Evolutionary conservation across 164 flowering plant species (phyloP).

Genomic region (Sedum album): DNA sequence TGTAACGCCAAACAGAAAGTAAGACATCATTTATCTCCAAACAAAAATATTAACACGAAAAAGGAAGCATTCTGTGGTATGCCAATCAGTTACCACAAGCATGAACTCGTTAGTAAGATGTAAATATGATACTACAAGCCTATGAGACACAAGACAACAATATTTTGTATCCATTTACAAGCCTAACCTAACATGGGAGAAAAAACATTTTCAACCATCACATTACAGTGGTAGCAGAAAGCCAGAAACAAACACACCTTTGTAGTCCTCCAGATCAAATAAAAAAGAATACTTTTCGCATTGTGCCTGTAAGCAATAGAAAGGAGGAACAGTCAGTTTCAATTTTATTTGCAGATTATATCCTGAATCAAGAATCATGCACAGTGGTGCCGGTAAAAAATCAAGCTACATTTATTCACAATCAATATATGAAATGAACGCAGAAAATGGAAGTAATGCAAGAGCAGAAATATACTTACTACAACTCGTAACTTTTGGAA

Average conservation of each 20-base stretch:
- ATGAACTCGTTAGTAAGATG: not conserved
- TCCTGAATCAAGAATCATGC: not conserved
- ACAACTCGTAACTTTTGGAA: not conserved
- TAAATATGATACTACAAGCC: not conserved
- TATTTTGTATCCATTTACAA: not conserved
- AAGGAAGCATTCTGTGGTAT: not conserved
- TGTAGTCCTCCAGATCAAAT: constrained; percentile 88
- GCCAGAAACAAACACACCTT: constrained; percentile 39
- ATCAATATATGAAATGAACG: not conserved
- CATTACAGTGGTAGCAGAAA: not conserved
- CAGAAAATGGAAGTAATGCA: not conserved
- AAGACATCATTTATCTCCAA: not conserved
- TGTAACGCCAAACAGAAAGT: not conserved
- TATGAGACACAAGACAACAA: not conserved
- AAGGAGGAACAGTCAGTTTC: constrained; percentile 5
- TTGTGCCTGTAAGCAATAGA: constrained; percentile 54
- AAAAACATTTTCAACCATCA: not conserved
- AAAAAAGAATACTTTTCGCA: constrained; percentile 71
- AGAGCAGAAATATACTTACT: no score
- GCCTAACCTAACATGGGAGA: not conserved
- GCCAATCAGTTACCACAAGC: not conserved
- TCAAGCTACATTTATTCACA: not conserved
- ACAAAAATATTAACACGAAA: not conserved
- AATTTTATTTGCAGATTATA: not conserved
- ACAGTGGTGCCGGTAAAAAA: not conserved